Base-by-base conservation (phyloP, 192 early-diverging fungal species). In the Coemansia sp. region DNA sequence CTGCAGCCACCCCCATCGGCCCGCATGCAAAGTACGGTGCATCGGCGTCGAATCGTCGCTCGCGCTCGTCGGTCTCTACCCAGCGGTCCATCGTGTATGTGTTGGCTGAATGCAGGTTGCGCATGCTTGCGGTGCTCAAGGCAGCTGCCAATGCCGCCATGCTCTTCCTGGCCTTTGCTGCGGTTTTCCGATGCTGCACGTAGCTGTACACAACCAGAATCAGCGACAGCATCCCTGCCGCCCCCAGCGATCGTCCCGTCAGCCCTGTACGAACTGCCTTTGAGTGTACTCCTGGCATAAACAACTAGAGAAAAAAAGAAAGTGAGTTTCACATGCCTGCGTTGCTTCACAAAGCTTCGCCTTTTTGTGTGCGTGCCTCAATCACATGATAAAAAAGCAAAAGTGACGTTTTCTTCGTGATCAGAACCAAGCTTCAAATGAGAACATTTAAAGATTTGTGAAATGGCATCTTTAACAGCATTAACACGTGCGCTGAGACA, bases 111-210 rank as follows among this genome's bases (percentile, higher is more conserved):
- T 63, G 73, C 51, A 76, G 11, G 34, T 56, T 77, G 43, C 59
- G 56, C 63, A 77, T 66, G 56, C 67, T 76, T n/a, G 21, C 62
- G 11, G 61, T 28, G 62, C 72, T 77, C 26, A 66, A 38, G 1
- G 60, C 74, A 5, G 59, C 30, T 1, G 51, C 59, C 11, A 58
- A 14, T 9, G 66, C 58, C 1, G 49, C 47, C 63, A 77, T 63
- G 63, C 74, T 77, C 51, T 58, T 65, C 43, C 50, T 60, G 48
- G 67, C 67, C 60, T 77, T 77, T 10, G 58, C 74, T 5, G 74
- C 66, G 0, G 74, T 63, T 40, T 34, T 28, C 9, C 49, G 63
- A 57, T 77, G 74, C 53, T 70, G 66, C 38, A 44, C 32, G 60
- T 77, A 77, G 53, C 74, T 77, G 67, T 66, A 70, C n/a, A 63